These are phyloP conservation scores for Alnus glutinosa DNA, from an alignment of 306 rosid species.

Conservation along the genomic window DNA sequence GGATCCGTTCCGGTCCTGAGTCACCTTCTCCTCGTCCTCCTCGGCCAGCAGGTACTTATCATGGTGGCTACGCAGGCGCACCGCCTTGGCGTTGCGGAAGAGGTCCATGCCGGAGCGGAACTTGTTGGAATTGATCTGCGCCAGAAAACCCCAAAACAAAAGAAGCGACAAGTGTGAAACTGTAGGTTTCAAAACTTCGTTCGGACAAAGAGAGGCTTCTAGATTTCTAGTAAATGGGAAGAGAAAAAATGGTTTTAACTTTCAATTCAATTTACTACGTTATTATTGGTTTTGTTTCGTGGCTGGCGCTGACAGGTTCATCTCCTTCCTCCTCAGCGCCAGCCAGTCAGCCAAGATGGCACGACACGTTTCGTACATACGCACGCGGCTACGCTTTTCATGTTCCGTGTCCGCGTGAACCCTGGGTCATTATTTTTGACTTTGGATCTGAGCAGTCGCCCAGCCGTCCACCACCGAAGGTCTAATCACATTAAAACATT, in stretches of 20 bases:
- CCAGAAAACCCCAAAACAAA: neutral
- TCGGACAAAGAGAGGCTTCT: neutral
- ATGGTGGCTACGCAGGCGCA: slow-evolving; percentile 79
- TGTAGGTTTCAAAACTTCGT: neutral
- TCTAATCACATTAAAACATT: too few relatives aligned
- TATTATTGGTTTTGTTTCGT: too few relatives aligned
- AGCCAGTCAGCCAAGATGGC: slow-evolving; percentile 19
- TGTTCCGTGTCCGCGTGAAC: neutral
- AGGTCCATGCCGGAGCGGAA: slow-evolving; percentile 59
- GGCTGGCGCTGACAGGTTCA: too few relatives aligned
- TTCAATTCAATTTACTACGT: too few relatives aligned
- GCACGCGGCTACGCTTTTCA: too few relatives aligned
- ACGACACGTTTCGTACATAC: neutral
- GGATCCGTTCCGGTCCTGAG: slow-evolving; percentile 67
- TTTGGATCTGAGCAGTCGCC: too few relatives aligned
- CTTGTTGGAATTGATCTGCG: slow-evolving; percentile 41
- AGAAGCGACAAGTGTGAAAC: neutral
- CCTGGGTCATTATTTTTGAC: neutral
- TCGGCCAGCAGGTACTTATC: slow-evolving; percentile 74
- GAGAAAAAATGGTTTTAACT: neutral
- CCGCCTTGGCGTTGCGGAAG: slow-evolving; percentile 76
- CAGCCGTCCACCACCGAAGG: too few relatives aligned
- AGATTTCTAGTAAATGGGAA: neutral
- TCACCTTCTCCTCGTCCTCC: slow-evolving; percentile 81
- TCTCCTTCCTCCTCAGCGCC: neutral